Conservation (phyloP, 495 filamentous ascomycete species). For the Podospora appendiculata region DNA sequence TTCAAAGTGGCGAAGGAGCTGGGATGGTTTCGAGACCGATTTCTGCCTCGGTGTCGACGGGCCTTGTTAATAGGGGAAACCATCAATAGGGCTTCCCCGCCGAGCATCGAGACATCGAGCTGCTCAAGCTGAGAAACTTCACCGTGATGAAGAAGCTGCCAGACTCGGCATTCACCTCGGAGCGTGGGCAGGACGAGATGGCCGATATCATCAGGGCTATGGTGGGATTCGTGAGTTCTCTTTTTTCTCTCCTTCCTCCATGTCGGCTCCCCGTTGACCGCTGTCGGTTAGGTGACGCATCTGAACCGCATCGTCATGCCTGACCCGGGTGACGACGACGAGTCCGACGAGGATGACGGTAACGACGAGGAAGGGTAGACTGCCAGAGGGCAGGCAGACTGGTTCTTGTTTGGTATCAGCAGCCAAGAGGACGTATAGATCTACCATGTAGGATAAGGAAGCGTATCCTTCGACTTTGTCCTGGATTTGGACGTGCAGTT, state of each 20-base stretch:
- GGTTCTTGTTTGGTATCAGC: too few species aligned
- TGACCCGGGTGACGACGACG: conserved; percentile 38
- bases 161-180: conserved; percentile 42
- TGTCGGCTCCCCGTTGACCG: conserved; percentile 2
- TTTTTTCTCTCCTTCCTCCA: conserved; percentile 6
- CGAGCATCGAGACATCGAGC: conserved; percentile 64
- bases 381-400: too few species aligned
- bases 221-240: conserved; percentile 55
- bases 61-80: too few species aligned
- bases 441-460: too few species aligned
- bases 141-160: conserved; percentile 57
- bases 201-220: conserved; percentile 33
- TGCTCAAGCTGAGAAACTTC: conserved; percentile 70
- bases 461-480: too few species aligned
- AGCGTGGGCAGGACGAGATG: conserved; percentile 47
- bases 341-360: conserved; percentile 20
- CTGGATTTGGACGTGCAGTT: too few species aligned
- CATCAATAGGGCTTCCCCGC: conserved; percentile 54
- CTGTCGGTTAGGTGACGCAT: conserved; percentile 11
- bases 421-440: too few species aligned
- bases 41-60: too few species aligned
- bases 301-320: conserved; percentile 35
- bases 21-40: too few species aligned
- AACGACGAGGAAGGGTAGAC: too few species aligned
- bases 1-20: too few species aligned